Evolutionary conservation across 179 eudicot genomes (phyloP), one percentile per base, ranked within the genome.

Genomic region (Silene noctiflora): DNA sequence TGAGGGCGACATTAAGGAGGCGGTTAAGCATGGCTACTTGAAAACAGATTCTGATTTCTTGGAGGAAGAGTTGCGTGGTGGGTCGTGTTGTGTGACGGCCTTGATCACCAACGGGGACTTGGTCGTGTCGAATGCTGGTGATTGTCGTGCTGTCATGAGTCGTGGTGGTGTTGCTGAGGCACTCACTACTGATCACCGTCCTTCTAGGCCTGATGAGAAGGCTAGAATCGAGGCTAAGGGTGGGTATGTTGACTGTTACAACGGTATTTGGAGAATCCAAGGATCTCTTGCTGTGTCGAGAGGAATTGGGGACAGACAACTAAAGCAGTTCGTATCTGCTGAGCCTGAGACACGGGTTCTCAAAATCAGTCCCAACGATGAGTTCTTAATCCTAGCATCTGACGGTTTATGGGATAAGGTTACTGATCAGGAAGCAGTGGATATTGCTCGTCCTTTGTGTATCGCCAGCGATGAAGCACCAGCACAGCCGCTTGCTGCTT

Each of bases 341-440:
- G 97, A 93, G 51, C 97, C 98, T 1, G 97, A 90, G 73, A 93
- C 97, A 0, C 82, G 72, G 66, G 73, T 86, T 22, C 75, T 89
- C 27, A 83, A 66, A 72, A 85, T 93, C 39, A 76, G 79, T 72
- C 66, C 82, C 2, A 87, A 90, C 33, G 80, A 74, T 1, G 97
- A 95, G 82, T 91, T 95, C 84, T 80, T 95, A 73, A 87, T 95
- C 81, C 92, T 95, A 51, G 97, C 99, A 75, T 95, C 99, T n/a
- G 98, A 93, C 58, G 99, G 99, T 4, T 71, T 95, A 82, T 95
- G 99, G 99, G 97, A 93, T 72, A 82, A 82, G 84, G 97, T 91
- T 62, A 85, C 83, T 51, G 88, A 87, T 76, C 98, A 93, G 72
- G 97, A 93, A 84, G 98, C 96, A 21, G 93, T 93, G 4, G 93